Evolutionary conservation across 495 filamentous ascomycete genomes (phyloP).

Genomic region (Chlorociboria aeruginascens): DNA sequence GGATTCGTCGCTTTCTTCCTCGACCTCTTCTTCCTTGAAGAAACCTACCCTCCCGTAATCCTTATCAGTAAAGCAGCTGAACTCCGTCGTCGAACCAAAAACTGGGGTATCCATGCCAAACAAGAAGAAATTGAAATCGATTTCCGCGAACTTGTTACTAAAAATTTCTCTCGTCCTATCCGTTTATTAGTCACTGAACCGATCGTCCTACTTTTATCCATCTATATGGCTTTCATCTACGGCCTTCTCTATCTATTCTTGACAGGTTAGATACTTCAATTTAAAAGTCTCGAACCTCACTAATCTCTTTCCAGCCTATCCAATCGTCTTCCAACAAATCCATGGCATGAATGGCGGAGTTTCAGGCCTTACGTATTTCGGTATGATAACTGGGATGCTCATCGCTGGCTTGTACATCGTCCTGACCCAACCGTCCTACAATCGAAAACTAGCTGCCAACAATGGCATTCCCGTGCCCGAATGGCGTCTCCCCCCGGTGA

Average conservation of each 20-base stretch:
- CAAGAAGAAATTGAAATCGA: slow-evolving; percentile 89
- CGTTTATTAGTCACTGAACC: slow-evolving; percentile 71
- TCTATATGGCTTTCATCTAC: slow-evolving; percentile 79
- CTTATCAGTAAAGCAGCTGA: slow-evolving; percentile 66
- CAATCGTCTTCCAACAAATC: slow-evolving; percentile 63
- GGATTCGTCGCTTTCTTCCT: slow-evolving; percentile 60
- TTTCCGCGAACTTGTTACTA: slow-evolving; percentile 60
- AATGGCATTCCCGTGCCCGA: slow-evolving; percentile 66
- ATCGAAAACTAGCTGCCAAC: slow-evolving; percentile 58
- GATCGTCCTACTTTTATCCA: slow-evolving; percentile 58
- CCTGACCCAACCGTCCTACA: slow-evolving; percentile 54
- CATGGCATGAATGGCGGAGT: slow-evolving; percentile 56
- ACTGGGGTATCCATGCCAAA: slow-evolving; percentile 91
- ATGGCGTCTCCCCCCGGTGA: slow-evolving; percentile 74
- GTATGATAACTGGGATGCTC: slow-evolving; percentile 66
- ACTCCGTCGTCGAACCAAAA: slow-evolving; percentile 68
- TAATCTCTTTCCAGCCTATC: slow-evolving; percentile 40
- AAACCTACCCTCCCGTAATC: slow-evolving; percentile 78
- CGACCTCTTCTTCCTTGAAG: slow-evolving; percentile 59
- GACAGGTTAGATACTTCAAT: slow-evolving; percentile 22
- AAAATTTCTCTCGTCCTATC: slow-evolving; percentile 76
- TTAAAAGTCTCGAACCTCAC: too few species aligned
- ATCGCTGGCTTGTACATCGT: slow-evolving; percentile 54
- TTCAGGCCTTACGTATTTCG: slow-evolving; percentile 66
- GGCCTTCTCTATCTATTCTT: slow-evolving; percentile 74